These are phyloP conservation scores for Dryadomyces sulphureus DNA, from an alignment of 2,329 filamentous ascomycete species.

Conservation along the genomic window DNA sequence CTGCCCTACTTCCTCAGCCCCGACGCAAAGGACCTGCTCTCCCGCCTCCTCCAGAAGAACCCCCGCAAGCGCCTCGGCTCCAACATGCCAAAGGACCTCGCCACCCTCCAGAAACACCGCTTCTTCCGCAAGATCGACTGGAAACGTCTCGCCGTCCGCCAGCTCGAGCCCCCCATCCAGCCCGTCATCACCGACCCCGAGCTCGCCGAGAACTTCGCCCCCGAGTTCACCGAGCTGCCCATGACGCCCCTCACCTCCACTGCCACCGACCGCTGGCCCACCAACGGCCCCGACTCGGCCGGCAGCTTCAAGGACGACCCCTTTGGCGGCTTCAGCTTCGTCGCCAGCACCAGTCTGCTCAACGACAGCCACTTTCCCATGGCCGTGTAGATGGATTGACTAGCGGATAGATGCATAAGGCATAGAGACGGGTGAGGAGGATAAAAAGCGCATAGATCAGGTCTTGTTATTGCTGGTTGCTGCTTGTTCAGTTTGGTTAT, in stretches of 20 bases:
- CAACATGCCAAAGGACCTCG: slow-evolving; percentile 78
- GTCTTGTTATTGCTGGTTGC: too few relatives aligned
- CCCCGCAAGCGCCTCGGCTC: slow-evolving; percentile 78
- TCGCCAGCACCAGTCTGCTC: slow-evolving; percentile 41
- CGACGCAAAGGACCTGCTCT: slow-evolving; percentile 89
- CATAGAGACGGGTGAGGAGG: background rate
- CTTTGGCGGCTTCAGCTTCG: slow-evolving; percentile 52
- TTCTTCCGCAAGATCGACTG: slow-evolving; percentile 98
- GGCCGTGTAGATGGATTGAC: background rate
- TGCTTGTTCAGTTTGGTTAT: too few relatives aligned
- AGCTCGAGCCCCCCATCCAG: slow-evolving; percentile 77
- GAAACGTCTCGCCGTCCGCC: slow-evolving; percentile 68
- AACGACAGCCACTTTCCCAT: slow-evolving; percentile 27
- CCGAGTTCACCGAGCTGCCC: slow-evolving; percentile 78
- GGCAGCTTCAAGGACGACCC: slow-evolving; percentile 33
- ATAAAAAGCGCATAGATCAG: too few relatives aligned
- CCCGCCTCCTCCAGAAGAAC: slow-evolving; percentile 79
- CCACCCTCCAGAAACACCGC: slow-evolving; percentile 74
- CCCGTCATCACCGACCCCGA: slow-evolving; percentile 92
- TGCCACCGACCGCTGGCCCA: background rate
- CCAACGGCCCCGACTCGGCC: too few relatives aligned
- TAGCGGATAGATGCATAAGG: background rate
- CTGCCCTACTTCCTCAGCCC: slow-evolving; percentile 82
- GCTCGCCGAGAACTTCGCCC: slow-evolving; percentile 87
- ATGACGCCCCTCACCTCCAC: slow-evolving; percentile 54